Percentiles rank a stretch among this genome's conserved stretches.
Evolutionary conservation across 139 green algal species (phyloP).

Genomic region (Picochlorum sp.): DNA sequence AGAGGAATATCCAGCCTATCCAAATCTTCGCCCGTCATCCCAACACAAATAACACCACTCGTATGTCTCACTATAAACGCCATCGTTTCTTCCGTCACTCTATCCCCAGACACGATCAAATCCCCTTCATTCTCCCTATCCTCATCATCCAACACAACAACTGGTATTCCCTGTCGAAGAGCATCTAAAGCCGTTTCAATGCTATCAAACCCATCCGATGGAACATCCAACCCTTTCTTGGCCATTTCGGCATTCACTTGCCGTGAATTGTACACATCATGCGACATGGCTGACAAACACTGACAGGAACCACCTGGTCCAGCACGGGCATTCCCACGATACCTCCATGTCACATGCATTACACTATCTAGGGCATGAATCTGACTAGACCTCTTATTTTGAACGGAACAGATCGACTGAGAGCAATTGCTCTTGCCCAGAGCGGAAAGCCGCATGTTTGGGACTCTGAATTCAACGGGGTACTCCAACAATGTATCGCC

Average conservation of each 20-base stretch:
- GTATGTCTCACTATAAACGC: slow-evolving; percentile 90
- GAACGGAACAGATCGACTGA: too few relatives aligned
- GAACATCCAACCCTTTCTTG: slow-evolving; percentile 4
- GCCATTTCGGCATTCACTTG: background rate
- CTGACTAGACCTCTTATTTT: too few relatives aligned
- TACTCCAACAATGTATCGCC: too few relatives aligned
- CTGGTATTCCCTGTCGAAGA: slow-evolving; percentile 61
- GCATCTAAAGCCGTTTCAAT: slow-evolving; percentile 44
- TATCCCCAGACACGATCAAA: slow-evolving; percentile 90
- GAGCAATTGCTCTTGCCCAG: too few relatives aligned
- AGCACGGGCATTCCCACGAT: too few relatives aligned
- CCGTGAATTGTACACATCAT: too few relatives aligned
- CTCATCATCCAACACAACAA: slow-evolving; percentile 97
- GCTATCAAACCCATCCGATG: slow-evolving; percentile 26
- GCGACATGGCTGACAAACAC: too few relatives aligned
- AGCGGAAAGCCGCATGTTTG: too few relatives aligned
- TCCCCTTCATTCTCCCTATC: slow-evolving; percentile 97
- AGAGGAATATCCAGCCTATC: slow-evolving; percentile 89
- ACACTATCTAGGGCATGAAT: too few relatives aligned
- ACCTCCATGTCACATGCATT: too few relatives aligned
- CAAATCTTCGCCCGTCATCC: slow-evolving; percentile 50
- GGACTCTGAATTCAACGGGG: too few relatives aligned
- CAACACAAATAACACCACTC: slow-evolving; percentile 74
- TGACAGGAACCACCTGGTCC: too few relatives aligned
- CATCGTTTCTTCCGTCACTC: slow-evolving; percentile 68